Base-by-base conservation (phyloP, 495 filamentous ascomycete genomes). In the Tetracladium marchalianum region DNA sequence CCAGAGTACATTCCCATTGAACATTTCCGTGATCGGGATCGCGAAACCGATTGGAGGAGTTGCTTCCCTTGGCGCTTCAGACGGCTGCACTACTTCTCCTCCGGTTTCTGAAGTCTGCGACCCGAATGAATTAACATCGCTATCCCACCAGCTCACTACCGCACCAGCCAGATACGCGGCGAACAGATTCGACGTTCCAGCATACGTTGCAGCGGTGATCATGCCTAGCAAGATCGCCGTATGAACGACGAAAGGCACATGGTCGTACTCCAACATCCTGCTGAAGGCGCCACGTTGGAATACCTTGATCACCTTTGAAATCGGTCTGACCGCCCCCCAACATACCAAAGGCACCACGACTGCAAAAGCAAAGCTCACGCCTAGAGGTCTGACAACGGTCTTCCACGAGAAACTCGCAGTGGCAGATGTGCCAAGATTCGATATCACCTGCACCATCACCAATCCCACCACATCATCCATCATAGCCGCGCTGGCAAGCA, bases 401-500 rank as follows among this genome's bases (percentile, higher is more conserved):
- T 47, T 24, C 46, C 56, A 10, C 37, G 22, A 27, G 22, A 27
- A 27, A 7, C 22, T 27, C 7, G 22, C 3, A 27, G 3, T 27
- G 3, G 22, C 3, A 27, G 22, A 27, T 27, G 22, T 45, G 8
- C 73, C 72, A 17, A 75, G 60, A 11, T 65, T 66, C 7, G 71
- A 64, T 11, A 66, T 44, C 34, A 78, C 66, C 12, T 85, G 77
- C 15, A 87, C 79, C 73, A 90, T 82, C 1, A 92, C 74, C n/a
- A 92, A 62, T 0, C 86, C 85, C 12, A 84, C 71, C 1, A 92
- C 82, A 65, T 90, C 87, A 61, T 92, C 87, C 54, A 94, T 71
- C 73, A 92, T 83, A 15, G 85, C 87, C 3, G 83, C 84, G 45
- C 76, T 78, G 9, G 73, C 71, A 0, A 87, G 72, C 0, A 92